Percentiles rank a stretch among this genome's conserved stretches.
These are phyloP conservation scores for Candida ipomoeae DNA, from an alignment of 805 yeast species.

Conservation along the genomic window DNA sequence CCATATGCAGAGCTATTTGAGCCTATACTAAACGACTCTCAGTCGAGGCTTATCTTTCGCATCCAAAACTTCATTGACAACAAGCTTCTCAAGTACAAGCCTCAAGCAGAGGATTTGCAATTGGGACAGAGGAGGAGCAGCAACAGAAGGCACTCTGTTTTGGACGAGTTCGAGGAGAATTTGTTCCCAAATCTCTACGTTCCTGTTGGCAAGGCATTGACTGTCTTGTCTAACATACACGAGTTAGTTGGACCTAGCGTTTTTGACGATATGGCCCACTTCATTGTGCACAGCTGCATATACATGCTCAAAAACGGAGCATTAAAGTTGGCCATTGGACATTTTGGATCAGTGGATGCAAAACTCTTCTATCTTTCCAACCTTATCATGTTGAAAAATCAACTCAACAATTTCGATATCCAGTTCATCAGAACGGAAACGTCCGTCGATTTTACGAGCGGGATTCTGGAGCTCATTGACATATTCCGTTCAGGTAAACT, in stretches of 20 bases:
- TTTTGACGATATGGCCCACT: constrained; percentile 86
- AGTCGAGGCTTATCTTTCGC: constrained; percentile 74
- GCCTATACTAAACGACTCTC: constrained; percentile 73
- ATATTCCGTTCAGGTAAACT: constrained; percentile 40
- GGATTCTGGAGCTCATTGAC: constrained; percentile 48
- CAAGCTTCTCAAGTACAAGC: constrained; percentile 61
- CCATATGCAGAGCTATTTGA: constrained; percentile 55
- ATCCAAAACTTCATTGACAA: constrained; percentile 70
- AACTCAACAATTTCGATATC: constrained; percentile 72
- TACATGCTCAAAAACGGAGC: constrained; percentile 53
- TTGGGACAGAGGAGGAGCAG: constrained; percentile 41
- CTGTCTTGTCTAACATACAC: constrained; percentile 70
- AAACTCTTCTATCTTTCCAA: constrained; percentile 69
- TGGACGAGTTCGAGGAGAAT: constrained; percentile 34
- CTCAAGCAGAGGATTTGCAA: constrained; percentile 63
- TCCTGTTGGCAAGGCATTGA: constrained; percentile 66
- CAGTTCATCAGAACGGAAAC: constrained; percentile 70
- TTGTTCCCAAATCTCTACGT: constrained; percentile 53
- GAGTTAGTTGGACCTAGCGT: constrained; percentile 72
- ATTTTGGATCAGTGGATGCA: constrained; percentile 53
- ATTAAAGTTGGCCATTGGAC: constrained; percentile 39
- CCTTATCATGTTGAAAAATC: constrained; percentile 63
- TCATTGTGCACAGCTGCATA: constrained; percentile 75
- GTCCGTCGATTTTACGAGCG: constrained; percentile 71
- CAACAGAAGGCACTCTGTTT: constrained; percentile 8